phyloP scores from a whole-genome alignment of 306 rosid genomes.

The Cajanus cajan region DNA sequence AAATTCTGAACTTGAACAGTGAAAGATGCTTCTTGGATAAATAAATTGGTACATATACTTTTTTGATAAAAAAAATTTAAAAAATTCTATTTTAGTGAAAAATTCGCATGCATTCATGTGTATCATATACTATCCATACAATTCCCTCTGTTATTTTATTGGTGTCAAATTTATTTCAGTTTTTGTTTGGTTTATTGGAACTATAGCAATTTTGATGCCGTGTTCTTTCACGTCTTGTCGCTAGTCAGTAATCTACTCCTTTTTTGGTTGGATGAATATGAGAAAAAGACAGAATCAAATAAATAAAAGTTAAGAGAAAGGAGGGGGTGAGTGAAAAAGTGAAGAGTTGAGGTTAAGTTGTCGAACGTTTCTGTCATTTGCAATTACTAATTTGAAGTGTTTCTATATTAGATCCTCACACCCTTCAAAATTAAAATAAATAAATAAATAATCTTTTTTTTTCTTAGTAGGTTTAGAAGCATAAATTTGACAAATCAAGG shows the following conservation, averaged over 20 bases:
- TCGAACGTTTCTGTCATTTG: not conserved
- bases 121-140: not conserved
- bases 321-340: too few relatives aligned
- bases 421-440: not conserved
- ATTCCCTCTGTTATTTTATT: conserved; percentile 31
- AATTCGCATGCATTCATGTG: too few relatives aligned
- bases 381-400: not conserved
- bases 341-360: conserved; percentile 12
- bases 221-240: conserved; percentile 43
- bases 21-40: too few relatives aligned
- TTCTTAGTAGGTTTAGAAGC: not conserved
- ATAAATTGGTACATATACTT: too few relatives aligned
- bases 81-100: too few relatives aligned
- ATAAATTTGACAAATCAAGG: conserved; percentile 29
- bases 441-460: not conserved
- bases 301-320: too few relatives aligned
- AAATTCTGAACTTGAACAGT: too few relatives aligned
- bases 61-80: too few relatives aligned
- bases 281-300: too few relatives aligned
- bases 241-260: conserved; percentile 13
- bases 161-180: conserved; percentile 6
- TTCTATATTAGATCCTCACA: not conserved
- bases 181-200: conserved; percentile 19
- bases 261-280: too few relatives aligned
- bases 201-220: conserved; percentile 22